Evolutionary conservation across 1,284 basidiomycete genomes (phyloP), one percentile per base, ranked within the genome.

Genomic region (Malassezia nana): DNA sequence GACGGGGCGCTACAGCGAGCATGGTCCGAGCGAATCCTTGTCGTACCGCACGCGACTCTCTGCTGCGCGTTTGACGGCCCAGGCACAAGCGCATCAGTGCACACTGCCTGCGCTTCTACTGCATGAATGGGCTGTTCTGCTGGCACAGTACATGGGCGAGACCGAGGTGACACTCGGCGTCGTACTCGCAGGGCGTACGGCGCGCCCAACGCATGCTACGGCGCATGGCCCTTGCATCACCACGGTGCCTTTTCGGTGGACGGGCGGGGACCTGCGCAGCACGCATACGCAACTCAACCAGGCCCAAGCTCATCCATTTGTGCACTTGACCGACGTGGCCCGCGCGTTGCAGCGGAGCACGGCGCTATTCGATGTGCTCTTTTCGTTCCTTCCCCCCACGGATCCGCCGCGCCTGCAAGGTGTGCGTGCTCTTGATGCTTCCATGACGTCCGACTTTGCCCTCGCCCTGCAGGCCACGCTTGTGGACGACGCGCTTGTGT

Each of bases 171-270:
- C 59, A 1, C 46, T 72, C 4, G 69, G 69, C 10, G 57, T 72
- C 5, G 69, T 72, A 1, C 56, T 70, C 6, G 59, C 60, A 9
- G 69, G 69, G 5, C 60, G 67, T 26, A 38, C 64, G 29, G 45
- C 55, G 1, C 49, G 60, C 3, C 58, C 59, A 5, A 43, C 38
- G 6, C 52, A 64, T 35, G 64, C 60, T 15, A 24, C 50, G 3
- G 55, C 68, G 8, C 69, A 70, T 31, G 69, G 69, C 15, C 69
- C 69, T 16, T 66, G 64, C 39, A 57, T 68, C 13, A 67, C 66
- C 2, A 67, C 67, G 9, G 63, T 69, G 18, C 69, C 69, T 2
- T 61, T 72, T 41, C 58, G 64, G 5, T 42, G 58, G 48, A 25
- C 30, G 10, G 51, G 57, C 2, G 16, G 24, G 8, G 32, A 32